Evolutionary conservation across 1,139 yeast species (phyloP), one percentile per base, ranked within the genome.

Genomic region (Pichia sp.): DNA sequence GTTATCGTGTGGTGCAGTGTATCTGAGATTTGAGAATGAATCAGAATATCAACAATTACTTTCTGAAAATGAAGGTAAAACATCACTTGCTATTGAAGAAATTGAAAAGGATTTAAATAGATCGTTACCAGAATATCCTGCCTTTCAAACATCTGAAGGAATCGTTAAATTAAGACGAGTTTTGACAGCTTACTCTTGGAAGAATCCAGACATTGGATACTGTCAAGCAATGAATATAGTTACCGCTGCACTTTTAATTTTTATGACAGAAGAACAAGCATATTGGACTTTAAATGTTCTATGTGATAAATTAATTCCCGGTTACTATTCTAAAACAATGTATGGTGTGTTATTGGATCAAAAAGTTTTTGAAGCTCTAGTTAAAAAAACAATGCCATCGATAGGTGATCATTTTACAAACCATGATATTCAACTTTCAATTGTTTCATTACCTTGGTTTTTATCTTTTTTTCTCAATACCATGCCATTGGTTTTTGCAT

Each of bases 141-240:
- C 96, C 0, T 94, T 90, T 62, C 97, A 92, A 65, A 74, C 76
- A 12, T 76, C 76, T 6, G 95, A 86, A 59, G 98, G 99, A 8
- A 90, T 94, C 43, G 77, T 73, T 48, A 73, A 96, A 47, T 73
- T 94, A 46, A 74, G 98, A 54, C 74, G 95, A 50, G 98, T 94
- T 0, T 73, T 94, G 53, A 85, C 94, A 0, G 96, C 96, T 0
- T 94, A 89, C 61, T 87, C 97, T 0, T 92, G 97, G 97, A 87
- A 86, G 59, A 89, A 90, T 62, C 97, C 97, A 0, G 96, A 92
- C 46, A 88, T 94, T 23, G 99, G 99, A 0, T 94, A 94, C 66
- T 94, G 99, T 64, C 98, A 94, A 64, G 98, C 98, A 1, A 94
- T 94, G 99, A 94, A 94, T 64, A 94, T 94, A 50, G 97, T 94